Evolutionary conservation across 768 basidiomycete species (phyloP), one percentile per base, ranked within the genome.

Genomic region (Pulveroboletus sp.): DNA sequence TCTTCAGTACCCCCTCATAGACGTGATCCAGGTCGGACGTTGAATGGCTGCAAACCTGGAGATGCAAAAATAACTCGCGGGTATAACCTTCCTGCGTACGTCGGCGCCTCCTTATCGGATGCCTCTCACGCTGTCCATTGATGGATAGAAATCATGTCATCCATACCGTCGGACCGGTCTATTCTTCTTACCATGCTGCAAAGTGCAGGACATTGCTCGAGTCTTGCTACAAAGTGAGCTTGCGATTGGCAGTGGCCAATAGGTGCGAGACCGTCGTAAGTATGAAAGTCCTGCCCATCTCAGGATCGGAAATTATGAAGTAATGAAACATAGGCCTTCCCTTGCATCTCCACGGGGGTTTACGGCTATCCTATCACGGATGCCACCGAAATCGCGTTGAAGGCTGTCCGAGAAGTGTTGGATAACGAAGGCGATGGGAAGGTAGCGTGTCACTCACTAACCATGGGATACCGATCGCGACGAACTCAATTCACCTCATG

Each of bases 101-200:
- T 77, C 38, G 13, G n/a, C 28, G 4, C 3, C 9, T 17, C 27
- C 43, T 48, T 14, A 39, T n/a, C 36, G 30, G 17, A 39, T n/a
- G 4, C 41, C 18, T 45, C 47, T 49, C 18, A 43, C 36, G 18
- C 13, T 28, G 18, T 30, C 28, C 6, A 46, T 40, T n/a, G 17
- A 7, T 36, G 41, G 13, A 43, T 55, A 88, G 89, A 33, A 76
- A 77, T 33, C 75, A 84, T 61, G 73, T 93, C 51, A 88, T 93
- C 37, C 90, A 92, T 58, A 76, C 90, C 4, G 90, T 92, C 14
- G 90, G 90, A 10, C 90, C 90, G 0, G 65, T 87, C 1, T 90
- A 64, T 63, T 73, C 72, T 5, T 48, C 58, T 3, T 50, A 56
- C 1, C 67, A 73, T 26, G 67, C 65, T 33, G 74, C 76, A 37